phyloP scores from a whole-genome alignment of 2,329 filamentous ascomycete genomes.

The Drechslera avenae region DNA sequence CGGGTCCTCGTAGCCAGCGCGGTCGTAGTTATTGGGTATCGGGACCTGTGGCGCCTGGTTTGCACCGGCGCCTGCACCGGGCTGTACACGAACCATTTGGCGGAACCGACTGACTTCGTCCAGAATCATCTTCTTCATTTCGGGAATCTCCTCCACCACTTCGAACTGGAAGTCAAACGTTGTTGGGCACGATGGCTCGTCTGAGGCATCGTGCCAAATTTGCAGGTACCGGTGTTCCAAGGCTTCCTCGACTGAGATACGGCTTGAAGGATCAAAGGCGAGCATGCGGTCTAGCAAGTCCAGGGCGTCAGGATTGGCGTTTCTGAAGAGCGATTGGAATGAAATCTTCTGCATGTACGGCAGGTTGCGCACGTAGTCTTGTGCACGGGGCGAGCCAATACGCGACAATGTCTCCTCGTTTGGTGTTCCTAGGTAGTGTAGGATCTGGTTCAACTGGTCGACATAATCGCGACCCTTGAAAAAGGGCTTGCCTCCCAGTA shows the following conservation, averaged over 20 bases:
- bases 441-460: conserved; percentile 98
- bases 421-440: conserved; percentile 95
- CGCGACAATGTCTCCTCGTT: conserved; percentile 92
- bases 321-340: conserved; percentile 86
- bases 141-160: conserved; percentile 89
- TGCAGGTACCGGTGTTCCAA: conserved; percentile 95
- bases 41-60: conserved; percentile 61
- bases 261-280: conserved; percentile 90
- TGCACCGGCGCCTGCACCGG: conserved; percentile 35
- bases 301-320: conserved; percentile 93
- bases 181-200: conserved; percentile 90
- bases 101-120: conserved; percentile 93
- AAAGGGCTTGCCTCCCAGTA: conserved; percentile 94
- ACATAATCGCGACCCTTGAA: conserved; percentile 99
- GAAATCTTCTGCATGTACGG: conserved; percentile 93
- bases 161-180: conserved; percentile 99
- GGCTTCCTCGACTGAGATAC: conserved; percentile 92
- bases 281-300: conserved; percentile 97
- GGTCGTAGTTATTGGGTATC: conserved; percentile 65
- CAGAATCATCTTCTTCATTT: conserved; percentile 97
- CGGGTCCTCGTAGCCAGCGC: conserved; percentile 65
- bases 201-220: conserved; percentile 97
- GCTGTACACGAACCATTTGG: conserved; percentile 56
- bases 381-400: conserved; percentile 92
- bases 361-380: conserved; percentile 97